Evolutionary conservation across 2,329 filamentous ascomycete genomes (phyloP).

Genomic region (Dactylellina leptospora): DNA sequence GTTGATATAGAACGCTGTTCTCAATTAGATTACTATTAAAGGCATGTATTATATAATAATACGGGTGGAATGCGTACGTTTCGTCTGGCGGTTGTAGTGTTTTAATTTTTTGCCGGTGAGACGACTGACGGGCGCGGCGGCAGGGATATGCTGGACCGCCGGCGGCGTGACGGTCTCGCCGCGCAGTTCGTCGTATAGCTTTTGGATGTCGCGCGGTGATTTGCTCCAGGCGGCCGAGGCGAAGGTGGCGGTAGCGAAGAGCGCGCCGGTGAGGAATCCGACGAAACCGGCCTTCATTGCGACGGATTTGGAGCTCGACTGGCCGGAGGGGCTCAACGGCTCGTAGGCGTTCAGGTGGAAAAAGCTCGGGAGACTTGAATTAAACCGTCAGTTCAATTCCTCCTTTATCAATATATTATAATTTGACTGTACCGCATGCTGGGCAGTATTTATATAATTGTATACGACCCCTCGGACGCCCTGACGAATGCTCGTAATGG

Average conservation of each 20-base stretch:
- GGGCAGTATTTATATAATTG: too few species aligned
- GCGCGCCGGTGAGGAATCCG: conserved; percentile 25
- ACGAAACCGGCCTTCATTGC: conserved; percentile 24
- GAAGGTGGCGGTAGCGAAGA: conserved; percentile 35
- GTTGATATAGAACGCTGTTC: conserved; percentile 70
- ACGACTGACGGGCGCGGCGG: background rate
- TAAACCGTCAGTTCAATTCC: too few species aligned
- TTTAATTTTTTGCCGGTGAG: conserved; percentile 27
- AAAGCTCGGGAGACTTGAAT: too few species aligned
- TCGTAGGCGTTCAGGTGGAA: too few species aligned
- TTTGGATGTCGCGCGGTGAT: conserved; percentile 26
- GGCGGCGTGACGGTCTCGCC: background rate
- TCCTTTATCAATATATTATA: too few species aligned
- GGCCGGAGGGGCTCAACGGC: too few species aligned
- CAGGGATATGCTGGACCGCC: conserved; percentile 1
- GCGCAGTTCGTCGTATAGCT: conserved; percentile 18
- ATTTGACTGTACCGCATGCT: too few species aligned
- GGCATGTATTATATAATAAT: background rate
- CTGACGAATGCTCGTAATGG: too few species aligned
- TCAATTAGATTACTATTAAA: background rate
- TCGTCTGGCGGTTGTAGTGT: conserved; percentile 56
- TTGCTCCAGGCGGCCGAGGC: conserved; percentile 35
- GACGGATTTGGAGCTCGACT: too few species aligned
- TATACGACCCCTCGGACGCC: too few species aligned
- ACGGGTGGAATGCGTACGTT: conserved; percentile 53